A percentile compares a stretch with the other conserved stretches of the same genome.
Conservation (phyloP, 805 yeast genomes). For the Yarrowia sp. region DNA sequence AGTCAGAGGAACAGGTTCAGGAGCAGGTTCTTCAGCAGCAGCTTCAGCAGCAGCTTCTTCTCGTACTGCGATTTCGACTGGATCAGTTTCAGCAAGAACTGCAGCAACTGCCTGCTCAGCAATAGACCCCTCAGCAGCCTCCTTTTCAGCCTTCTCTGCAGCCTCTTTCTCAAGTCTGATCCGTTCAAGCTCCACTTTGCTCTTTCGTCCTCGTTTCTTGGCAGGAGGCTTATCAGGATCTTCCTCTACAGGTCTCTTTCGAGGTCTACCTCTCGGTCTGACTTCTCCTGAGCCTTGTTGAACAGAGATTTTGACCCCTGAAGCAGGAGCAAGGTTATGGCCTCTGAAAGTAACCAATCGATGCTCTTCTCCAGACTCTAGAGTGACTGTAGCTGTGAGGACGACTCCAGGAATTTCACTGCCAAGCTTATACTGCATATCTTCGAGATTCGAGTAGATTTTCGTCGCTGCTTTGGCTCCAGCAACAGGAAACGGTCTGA, state of each 20-base stretch:
- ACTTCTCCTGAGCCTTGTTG: constrained; percentile 1
- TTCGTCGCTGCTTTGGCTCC: constrained; percentile 13
- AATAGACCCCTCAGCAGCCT: neutral
- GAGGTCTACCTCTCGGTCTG: constrained; percentile 32
- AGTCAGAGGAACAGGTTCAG: neutral
- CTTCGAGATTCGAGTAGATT: neutral
- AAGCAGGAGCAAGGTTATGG: neutral
- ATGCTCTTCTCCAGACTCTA: constrained; percentile 1
- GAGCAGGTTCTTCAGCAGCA: neutral
- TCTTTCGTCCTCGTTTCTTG: constrained; percentile 13
- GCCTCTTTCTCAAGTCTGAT: neutral
- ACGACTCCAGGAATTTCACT: constrained; percentile 13
- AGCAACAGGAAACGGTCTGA: constrained; percentile 28
- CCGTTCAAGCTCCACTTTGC: constrained; percentile 12
- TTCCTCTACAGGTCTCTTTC: constrained; percentile 29
- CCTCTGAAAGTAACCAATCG: constrained; percentile 12
- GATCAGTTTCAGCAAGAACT: neutral
- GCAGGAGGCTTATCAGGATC: constrained; percentile 7
- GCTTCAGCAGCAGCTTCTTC: constrained; percentile 12
- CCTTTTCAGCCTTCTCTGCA: neutral
- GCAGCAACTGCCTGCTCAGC: neutral
- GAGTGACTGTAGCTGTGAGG: neutral
- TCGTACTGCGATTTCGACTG: neutral
- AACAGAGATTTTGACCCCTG: neutral
- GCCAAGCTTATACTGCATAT: constrained; percentile 13